These are phyloP conservation scores for Maudiozyma saulgeensis DNA, from an alignment of 805 yeast species.

Conservation along the genomic window DNA sequence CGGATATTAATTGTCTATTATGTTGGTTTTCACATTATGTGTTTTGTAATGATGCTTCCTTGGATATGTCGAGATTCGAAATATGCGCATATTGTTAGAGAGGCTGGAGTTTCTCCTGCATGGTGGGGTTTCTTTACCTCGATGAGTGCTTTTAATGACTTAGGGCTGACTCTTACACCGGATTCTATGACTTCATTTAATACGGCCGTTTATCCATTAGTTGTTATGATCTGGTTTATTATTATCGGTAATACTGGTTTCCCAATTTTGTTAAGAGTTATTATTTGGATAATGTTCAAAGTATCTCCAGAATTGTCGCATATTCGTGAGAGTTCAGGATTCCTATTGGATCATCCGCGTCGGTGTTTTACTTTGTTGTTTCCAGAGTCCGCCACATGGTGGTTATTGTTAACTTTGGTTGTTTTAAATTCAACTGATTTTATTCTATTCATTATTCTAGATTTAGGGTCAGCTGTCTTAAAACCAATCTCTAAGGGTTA, in stretches of 20 bases:
- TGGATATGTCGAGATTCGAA: constrained; percentile 42
- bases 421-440: constrained; percentile 68
- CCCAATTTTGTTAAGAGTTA: constrained; percentile 70
- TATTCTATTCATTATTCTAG: constrained; percentile 70
- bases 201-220: constrained; percentile 51
- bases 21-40: constrained; percentile 62
- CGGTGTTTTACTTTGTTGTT: constrained; percentile 90
- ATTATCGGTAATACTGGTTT: constrained; percentile 93
- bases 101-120: constrained; percentile 56
- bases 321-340: constrained; percentile 67
- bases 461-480: constrained; percentile 46
- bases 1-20: constrained; percentile 58
- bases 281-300: constrained; percentile 72
- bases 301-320: constrained; percentile 56
- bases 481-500: constrained; percentile 53
- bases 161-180: constrained; percentile 76
- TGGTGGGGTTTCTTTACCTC: constrained; percentile 95
- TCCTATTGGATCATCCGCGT: constrained; percentile 89
- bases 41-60: constrained; percentile 44
- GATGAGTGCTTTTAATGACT: constrained; percentile 71
- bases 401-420: constrained; percentile 71
- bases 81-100: constrained; percentile 38
- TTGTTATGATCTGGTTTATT: constrained; percentile 59
- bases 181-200: constrained; percentile 68
- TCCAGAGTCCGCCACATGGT: constrained; percentile 92